Evolutionary conservation across 352 stramenopile genomes (phyloP), one percentile per base, ranked within the genome.

Genomic region (Globisporangium cylindrosporum): DNA sequence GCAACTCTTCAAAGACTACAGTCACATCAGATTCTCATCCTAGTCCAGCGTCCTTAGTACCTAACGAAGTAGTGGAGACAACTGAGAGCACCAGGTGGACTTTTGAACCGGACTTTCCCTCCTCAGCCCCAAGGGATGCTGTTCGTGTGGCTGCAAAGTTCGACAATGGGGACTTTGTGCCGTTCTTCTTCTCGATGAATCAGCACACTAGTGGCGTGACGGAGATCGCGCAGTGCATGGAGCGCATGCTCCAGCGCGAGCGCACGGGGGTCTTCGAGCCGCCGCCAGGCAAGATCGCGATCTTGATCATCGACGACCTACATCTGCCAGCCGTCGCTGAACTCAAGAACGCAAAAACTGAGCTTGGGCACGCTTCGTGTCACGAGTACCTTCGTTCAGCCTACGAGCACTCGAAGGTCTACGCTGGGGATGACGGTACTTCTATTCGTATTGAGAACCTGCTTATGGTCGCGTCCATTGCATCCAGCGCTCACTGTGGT

Each of bases 191-290:
- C 41, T 63, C 68, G 0, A 80, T 85, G 72, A 73, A 68, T 15
- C 59, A 66, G 18, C 58, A 72, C 57, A 70, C 68, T 4, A 18
- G 73, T 8, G 64, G 62, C 0, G 64, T 68, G 0, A 46, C 56
- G 9, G 79, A 78, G 22, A 36, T 90, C 0, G 62, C 73, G 7
- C 73, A 73, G 24, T 84, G 74, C 53, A 65, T 90, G 8, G 79
- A 88, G 41, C 71, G 78, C 2, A 83, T 86, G 74, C 72, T 90
- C 3, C 79, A 90, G 49, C 81, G 81, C 2, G 81, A 90, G 63
- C 74, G 79, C 4, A 81, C 71, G 2, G 67, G 68, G 0, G 68
- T 88, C 27, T 87, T 73, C 29, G 81, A 90, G 55, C 79, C 81
- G 9, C 81, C 81, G 8, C 77, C 81, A 18, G 81, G 81, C 0